Base-by-base conservation (phyloP, 169 alveolate genomes). In the Plasmodium vivax region DNA sequence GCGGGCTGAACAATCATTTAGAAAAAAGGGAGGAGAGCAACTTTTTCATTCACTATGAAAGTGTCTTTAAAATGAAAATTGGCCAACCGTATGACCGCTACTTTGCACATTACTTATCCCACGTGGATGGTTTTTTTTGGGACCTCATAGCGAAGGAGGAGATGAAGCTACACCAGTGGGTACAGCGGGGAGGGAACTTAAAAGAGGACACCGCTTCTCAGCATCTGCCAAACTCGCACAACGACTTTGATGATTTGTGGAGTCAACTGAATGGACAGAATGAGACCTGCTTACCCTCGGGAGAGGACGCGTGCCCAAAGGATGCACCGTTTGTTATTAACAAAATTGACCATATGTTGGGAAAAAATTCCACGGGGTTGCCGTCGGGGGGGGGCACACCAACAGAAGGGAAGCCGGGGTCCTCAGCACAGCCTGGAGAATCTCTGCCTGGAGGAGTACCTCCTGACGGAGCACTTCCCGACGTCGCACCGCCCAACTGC, bases 41-140 rank as follows among this genome's bases (percentile, higher is more conserved):
- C 7, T 47, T 23, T 14, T 56, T 72, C 77, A 32, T 84, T n/a
- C 79, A 72, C 71, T 84, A 84, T 56, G 93, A 84, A 9, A 72
- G 77, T 45, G 23, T 84, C 45, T 71, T 74, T 54, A 43, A 68
- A 36, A 84, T 84, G 47, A 71, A 84, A 72, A 84, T 74, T 12
- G 73, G 32, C 4, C 36, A 72, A 27, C 8, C 93, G 16, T 84
- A 54, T 72, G 36, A 3, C 2, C 84, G 77, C 36, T 72, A 32
- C 58, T 43, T 72, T 34, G 14, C 47, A 36, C 74, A 72, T 30
- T 84, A 84, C 72, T 36, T 84, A n/a, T 43, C 77, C 27, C 71
- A 38, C 56, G 23, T 41, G 30, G 93, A 84, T 45, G 16, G 7
- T 5, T 84, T 84, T 47, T 72, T 84, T 84, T 72, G 73, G 51